Base-by-base conservation (phyloP, 2,329 filamentous ascomycete genomes). In the Neophaeococcomyces mojaviensis region DNA sequence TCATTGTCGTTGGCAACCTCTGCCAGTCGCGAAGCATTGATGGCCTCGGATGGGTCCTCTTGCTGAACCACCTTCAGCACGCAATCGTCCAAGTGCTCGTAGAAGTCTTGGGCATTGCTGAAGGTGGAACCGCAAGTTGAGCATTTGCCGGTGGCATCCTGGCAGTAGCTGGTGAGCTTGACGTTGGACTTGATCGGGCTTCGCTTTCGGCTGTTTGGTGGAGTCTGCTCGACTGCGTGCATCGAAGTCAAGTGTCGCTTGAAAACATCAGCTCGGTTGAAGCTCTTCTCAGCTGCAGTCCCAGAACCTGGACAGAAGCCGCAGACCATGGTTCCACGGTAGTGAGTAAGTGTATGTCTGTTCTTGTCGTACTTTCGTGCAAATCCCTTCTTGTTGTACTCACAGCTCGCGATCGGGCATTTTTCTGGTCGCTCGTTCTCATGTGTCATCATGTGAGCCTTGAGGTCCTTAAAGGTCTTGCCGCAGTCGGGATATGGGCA, bases 311-410 rank as follows among this genome's bases (percentile, higher is more conserved):
- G 87, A 59, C 89, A 95, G 70, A 95, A 96, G 24, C 88, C 88
- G 62, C 89, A 96, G 19, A 95, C 87, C 89, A 95, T 95, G 39
- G 86, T 95, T 33, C 89, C 89, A 69, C 95, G 95, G 77, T 95
- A 96, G 65, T 96, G 89, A 4, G 89, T 96, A 52, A 95, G 68
- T 4, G 88, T 94, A 65, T 96, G 89, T 36, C 89, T 75, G 68
- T 95, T 95, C 76, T 94, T 94, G 72, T 96, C 89, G 63, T 96
- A 96, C 68, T 95, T 95, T 58, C 89, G 78, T 9, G 89, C 88
- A 61, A 96, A 96, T 3, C 89, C 89, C 68, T 95, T 95, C 60
- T 78, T 71, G 70, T 94, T 84, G 67, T 95, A 96, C 60, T 94
- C 88, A 71, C 89, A 96, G 0, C 82, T 92, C 48, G 84, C 74